phyloP scores from a whole-genome alignment of 2,329 filamentous ascomycete species.

The Cladosporium sp. region DNA sequence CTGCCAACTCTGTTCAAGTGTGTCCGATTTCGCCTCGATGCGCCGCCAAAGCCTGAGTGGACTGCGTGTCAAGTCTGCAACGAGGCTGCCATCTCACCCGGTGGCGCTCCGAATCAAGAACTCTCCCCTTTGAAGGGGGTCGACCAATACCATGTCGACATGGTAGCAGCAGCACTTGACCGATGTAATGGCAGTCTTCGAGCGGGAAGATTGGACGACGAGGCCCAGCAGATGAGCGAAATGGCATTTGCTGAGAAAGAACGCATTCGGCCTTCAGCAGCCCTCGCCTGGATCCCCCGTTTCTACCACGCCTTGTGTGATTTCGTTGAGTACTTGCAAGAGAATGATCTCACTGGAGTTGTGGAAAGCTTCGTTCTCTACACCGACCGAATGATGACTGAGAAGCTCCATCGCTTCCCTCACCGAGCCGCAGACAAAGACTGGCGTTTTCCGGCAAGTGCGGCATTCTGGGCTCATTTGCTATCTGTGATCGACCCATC shows the following conservation, averaged over 20 bases:
- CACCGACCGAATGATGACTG: constrained; percentile 23
- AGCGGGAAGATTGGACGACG: not conserved
- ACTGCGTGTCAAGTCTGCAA: constrained; percentile 5
- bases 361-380: constrained; percentile 46
- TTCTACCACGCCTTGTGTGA: constrained; percentile 22
- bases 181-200: not conserved
- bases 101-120: too few relatives aligned
- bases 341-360: constrained; percentile 14
- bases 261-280: not conserved
- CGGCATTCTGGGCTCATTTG: constrained; percentile 48
- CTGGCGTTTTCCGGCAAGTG: constrained; percentile 22
- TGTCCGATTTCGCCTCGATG: constrained; percentile 36
- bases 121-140: not conserved
- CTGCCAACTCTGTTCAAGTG: constrained; percentile 57
- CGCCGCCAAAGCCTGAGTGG: constrained; percentile 7
- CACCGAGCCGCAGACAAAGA: constrained; percentile 32
- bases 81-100: not conserved
- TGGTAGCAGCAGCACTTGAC: not conserved
- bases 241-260: constrained; percentile 7
- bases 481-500: constrained; percentile 49
- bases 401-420: constrained; percentile 28
- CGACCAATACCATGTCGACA: not conserved
- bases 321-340: constrained; percentile 21
- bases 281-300: constrained; percentile 15
- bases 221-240: constrained; percentile 7